Base-by-base conservation (phyloP, 345 rosid genomes). In the Aurinia saxatilis region DNA sequence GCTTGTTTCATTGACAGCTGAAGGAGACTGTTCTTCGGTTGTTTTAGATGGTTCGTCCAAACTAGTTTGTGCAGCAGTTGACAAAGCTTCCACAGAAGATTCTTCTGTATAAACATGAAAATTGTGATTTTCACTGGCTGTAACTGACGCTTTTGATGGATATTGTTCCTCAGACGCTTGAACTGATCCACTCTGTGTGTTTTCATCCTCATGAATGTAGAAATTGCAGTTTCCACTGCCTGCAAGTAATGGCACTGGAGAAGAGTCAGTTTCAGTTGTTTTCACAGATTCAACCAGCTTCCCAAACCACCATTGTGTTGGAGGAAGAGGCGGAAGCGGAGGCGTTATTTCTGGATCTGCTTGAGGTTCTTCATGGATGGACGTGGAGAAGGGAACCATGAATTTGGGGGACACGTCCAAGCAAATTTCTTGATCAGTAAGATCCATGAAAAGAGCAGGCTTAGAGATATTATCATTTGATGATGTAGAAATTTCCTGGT, bases 301-400 rank as follows among this genome's bases (percentile, higher is more conserved):
- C 50, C 89, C 86, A 36, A 76, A 46, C 71, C 81, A 83, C 98
- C 96, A 87, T 31, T 87, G 86, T 77, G 87, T 75, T n/a, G 96
- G 93, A 73, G 96, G 93, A 57, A 85, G 75, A 67, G 97, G 93
- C 4, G 90, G 90, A 78, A 90, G 59, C 17, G 92, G 92, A 40
- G 93, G 98, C 57, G 67, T 64, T 59, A 79, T 84, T 44, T 77
- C 82, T 8, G 47, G 36, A 60, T 53, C 63, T 39, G 30, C 70
- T 33, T 68, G 54, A 52, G 77, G 65, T 70, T 69, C 58, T 63
- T 57, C 79, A 51, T 79, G 73, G 16, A 61, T 49, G 1, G 59
- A 21, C 53, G 37, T 33, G 42, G 65, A 38, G 57, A 7, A 30
- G 17, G 25, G 58, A 38, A 12, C 2, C 57, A 29, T 40, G 6